Base-by-base conservation (phyloP, 2,329 filamentous ascomycete genomes). In the Aphanoascus verrucosus region DNA sequence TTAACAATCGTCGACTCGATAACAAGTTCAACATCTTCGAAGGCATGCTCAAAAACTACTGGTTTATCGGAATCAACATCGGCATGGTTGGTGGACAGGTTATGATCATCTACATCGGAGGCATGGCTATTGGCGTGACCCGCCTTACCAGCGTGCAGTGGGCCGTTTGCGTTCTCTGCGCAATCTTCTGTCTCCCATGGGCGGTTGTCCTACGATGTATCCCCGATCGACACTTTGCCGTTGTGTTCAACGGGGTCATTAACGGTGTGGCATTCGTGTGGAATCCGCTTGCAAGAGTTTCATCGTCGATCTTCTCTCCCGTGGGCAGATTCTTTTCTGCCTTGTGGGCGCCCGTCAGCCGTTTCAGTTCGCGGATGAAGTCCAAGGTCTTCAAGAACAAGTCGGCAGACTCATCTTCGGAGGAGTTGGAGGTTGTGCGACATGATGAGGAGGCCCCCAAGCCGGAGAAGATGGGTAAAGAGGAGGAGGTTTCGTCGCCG, bases 1-100 rank as follows among this genome's bases (percentile, higher is more conserved):
- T 94, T 79, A 97, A 97, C 74, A 95, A 94, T 72, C 88, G 91
- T 55, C 88, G 91, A 11, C 77, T 97, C 52, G 91, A 97, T 69
- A 97, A 97, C 71, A 80, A 83, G 53, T 90, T 95, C 77, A 97
- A 97, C 71, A 89, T 97, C 58, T 91, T 97, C 57, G 91, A 96
- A 66, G 88, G 88, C 52, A 79, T 97, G 55, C 78, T 78, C 23
- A 80, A 80, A 65, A 97, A 97, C 68, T 85, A 78, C 72, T 94
- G 94, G 77, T 97, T 97, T 73, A 79, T 94, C 37, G 79, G 72
- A 38, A 96, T 97, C 69, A 89, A 89, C 71, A 64, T 77, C 56
- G 77, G 94, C 67, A 96, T 97, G 85, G 82, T 91, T 60, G 90
- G 82, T 58, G 88, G 87, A 19, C 91, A 97, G 67, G 75, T 93